A percentile compares a stretch with the other conserved stretches of the same genome.
These are phyloP conservation scores for Yarrowia galli DNA, from an alignment of 1,139 yeast genomes.

Conservation along the genomic window DNA sequence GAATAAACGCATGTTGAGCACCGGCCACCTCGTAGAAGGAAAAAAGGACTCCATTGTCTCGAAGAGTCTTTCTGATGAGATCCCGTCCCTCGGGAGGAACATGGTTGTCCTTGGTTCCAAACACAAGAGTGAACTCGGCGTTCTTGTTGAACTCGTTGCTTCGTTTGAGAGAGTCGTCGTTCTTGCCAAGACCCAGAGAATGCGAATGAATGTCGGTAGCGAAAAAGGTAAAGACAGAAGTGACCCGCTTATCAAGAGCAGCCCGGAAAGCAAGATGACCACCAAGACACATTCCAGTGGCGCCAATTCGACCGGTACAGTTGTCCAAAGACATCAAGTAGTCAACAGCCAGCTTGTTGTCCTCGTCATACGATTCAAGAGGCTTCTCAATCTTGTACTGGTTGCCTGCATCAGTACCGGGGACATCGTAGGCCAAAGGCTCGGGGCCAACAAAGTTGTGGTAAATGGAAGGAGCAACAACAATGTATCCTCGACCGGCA, in stretches of 20 bases:
- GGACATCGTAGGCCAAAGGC: slow-evolving; percentile 71
- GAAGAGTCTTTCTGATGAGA: slow-evolving; percentile 66
- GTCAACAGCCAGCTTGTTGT: slow-evolving; percentile 68
- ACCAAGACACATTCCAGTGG: slow-evolving; percentile 89
- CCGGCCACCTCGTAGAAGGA: slow-evolving; percentile 78
- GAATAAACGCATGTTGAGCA: slow-evolving; percentile 83
- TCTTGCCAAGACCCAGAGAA: slow-evolving; percentile 66
- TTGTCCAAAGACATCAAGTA: slow-evolving; percentile 64
- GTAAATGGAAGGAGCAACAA: slow-evolving; percentile 78
- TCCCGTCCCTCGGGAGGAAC: slow-evolving; percentile 83
- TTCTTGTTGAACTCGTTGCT: slow-evolving; percentile 57
- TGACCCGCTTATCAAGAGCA: slow-evolving; percentile 68
- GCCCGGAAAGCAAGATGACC: slow-evolving; percentile 84
- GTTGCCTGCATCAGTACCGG: slow-evolving; percentile 81
- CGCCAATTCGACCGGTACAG: slow-evolving; percentile 77
- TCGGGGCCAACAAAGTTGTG: slow-evolving; percentile 72
- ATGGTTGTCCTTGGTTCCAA: slow-evolving; percentile 81
- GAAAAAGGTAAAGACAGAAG: slow-evolving; percentile 77
- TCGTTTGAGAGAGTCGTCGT: slow-evolving; percentile 68
- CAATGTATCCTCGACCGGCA: slow-evolving; percentile 81
- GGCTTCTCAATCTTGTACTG: slow-evolving; percentile 71
- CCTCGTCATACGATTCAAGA: slow-evolving; percentile 77
- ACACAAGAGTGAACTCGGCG: slow-evolving; percentile 70
- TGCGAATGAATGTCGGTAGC: slow-evolving; percentile 80
- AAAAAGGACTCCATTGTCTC: slow-evolving; percentile 66